Evolutionary conservation across 768 basidiomycete species (phyloP).

Genomic region (Tremella fuciformis): DNA sequence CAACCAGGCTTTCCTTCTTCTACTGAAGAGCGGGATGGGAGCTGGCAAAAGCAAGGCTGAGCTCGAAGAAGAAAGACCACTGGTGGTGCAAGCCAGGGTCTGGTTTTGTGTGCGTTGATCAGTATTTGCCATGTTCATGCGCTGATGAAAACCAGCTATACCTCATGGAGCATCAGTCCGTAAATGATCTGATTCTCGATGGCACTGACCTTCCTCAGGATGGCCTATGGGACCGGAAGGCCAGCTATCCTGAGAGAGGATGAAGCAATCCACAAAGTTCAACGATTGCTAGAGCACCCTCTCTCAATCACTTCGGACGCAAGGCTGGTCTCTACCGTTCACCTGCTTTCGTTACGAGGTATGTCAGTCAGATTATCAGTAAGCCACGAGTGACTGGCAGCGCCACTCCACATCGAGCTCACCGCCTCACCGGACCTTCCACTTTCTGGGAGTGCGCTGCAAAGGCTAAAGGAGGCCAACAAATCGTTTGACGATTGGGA

Average conservation of each 20-base stretch:
- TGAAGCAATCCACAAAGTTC: slow-evolving; percentile 79
- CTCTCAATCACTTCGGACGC: slow-evolving; percentile 88
- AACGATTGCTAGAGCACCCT: slow-evolving; percentile 77
- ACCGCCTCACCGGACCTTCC: slow-evolving; percentile 69
- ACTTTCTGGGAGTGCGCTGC: slow-evolving; percentile 70
- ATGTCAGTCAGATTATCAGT: slow-evolving; percentile 1
- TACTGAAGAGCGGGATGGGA: slow-evolving; percentile 70
- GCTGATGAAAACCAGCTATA: slow-evolving; percentile 58
- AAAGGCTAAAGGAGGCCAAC: slow-evolving; percentile 69
- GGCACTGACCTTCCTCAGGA: slow-evolving; percentile 56
- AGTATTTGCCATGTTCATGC: background rate
- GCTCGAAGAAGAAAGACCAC: slow-evolving; percentile 65
- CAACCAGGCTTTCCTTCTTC: slow-evolving; percentile 85
- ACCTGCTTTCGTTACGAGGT: slow-evolving; percentile 77
- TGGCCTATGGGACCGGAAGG: slow-evolving; percentile 91
- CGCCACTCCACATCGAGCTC: slow-evolving; percentile 76
- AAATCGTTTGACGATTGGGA: slow-evolving; percentile 76
- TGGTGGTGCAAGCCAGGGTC: slow-evolving; percentile 76
- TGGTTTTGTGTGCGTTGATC: slow-evolving; percentile 68
- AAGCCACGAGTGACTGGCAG: slow-evolving; percentile 46
- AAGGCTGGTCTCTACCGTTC: slow-evolving; percentile 90
- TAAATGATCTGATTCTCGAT: slow-evolving; percentile 21
- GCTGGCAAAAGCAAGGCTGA: slow-evolving; percentile 60
- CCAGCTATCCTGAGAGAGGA: slow-evolving; percentile 90
- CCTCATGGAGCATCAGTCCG: slow-evolving; percentile 89